phyloP scores from a whole-genome alignment of 2,329 filamentous ascomycete species.

The Fragosphaeria purpurea region DNA sequence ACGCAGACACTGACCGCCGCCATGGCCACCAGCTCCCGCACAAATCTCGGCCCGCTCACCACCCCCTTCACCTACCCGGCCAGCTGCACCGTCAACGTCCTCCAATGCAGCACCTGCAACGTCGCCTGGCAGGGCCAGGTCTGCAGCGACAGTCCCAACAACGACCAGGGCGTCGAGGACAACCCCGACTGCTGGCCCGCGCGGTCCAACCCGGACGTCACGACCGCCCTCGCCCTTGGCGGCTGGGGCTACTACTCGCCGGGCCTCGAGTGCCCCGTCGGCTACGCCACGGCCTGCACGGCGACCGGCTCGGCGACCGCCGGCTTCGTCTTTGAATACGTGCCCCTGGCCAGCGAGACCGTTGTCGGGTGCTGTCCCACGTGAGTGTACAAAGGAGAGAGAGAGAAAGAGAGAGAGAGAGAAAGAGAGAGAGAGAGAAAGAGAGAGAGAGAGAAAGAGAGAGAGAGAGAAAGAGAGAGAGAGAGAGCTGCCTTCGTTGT shows the following conservation, averaged over 20 bases:
- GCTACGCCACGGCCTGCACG: constrained; percentile 13
- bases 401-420: no score
- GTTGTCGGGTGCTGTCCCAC: constrained; percentile 24
- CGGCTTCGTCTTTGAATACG: constrained; percentile 19
- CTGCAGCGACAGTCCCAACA: constrained; percentile 9
- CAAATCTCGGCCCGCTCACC: constrained; percentile 14
- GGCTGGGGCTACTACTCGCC: constrained; percentile 16
- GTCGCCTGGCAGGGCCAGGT: constrained; percentile 13
- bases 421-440: no score
- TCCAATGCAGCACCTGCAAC: constrained; percentile 11
- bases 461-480: no score
- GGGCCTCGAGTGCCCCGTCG: constrained; percentile 12
- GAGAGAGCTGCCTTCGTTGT: no score
- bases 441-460: no score
- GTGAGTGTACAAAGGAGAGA: not conserved
- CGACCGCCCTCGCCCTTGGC: constrained; percentile 8
- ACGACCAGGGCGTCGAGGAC: constrained; percentile 9
- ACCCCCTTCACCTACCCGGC: constrained; percentile 12
- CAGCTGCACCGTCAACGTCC: constrained; percentile 14
- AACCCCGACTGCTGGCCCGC: constrained; percentile 16
- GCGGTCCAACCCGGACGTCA: not conserved
- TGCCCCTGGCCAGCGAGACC: constrained; percentile 19
- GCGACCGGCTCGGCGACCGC: constrained; percentile 12
- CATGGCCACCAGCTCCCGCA: not conserved
- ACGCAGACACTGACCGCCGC: not conserved